These are phyloP conservation scores for Yamadazyma trypodendri DNA, from an alignment of 1,139 yeast species.

Conservation along the genomic window DNA sequence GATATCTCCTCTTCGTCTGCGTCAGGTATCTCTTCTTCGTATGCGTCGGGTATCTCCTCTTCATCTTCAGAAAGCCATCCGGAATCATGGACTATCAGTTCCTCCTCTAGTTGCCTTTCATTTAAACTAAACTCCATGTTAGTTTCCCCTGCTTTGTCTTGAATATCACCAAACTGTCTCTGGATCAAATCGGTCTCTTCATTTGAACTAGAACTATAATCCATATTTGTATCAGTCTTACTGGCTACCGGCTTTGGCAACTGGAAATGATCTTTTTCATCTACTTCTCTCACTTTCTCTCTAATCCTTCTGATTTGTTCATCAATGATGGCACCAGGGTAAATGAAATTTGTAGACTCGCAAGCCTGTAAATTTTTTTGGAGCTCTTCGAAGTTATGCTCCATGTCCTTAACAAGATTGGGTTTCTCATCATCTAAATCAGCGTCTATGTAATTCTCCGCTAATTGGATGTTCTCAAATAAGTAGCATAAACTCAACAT, in stretches of 20 bases:
- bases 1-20: conserved; percentile 10
- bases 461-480: conserved; percentile 17
- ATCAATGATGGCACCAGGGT: conserved; percentile 25
- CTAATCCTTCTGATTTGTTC: conserved; percentile 12
- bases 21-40: conserved; percentile 7
- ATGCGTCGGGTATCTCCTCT: conserved; percentile 11
- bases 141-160: too few species aligned
- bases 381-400: conserved; percentile 19
- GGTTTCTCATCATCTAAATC: conserved; percentile 13
- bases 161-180: background rate
- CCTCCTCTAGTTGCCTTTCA: too few species aligned
- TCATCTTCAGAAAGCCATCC: conserved; percentile 10
- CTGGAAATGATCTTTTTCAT: conserved; percentile 3
- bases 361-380: conserved; percentile 27
- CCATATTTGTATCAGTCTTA: too few species aligned
- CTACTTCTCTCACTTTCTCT: conserved; percentile 10
- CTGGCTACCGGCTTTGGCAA: background rate
- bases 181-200: background rate
- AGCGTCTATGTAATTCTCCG: conserved; percentile 9
- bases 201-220: background rate
- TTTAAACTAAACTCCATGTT: too few species aligned
- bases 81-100: too few species aligned
- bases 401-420: conserved; percentile 11
- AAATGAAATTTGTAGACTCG: conserved; percentile 26
- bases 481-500: conserved; percentile 30